Evolutionary conservation across 768 basidiomycete species (phyloP), one percentile per base, ranked within the genome.

Genomic region (Cystobasidiopsis lactophilus): DNA sequence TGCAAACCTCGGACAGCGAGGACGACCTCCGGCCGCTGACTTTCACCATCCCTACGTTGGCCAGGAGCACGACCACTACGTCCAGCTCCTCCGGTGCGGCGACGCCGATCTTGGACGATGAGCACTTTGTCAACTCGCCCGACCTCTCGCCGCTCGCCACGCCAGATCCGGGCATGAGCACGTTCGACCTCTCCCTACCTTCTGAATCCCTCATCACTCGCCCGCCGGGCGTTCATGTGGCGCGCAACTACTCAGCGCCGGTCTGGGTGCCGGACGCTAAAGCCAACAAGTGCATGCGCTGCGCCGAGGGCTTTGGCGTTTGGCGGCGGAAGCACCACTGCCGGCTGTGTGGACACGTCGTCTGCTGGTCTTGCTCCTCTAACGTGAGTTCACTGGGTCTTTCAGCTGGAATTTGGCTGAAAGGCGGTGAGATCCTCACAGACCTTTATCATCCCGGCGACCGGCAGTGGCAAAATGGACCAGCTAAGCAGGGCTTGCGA

Each of bases 251-350:
- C 70, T 76, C 85, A 1, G 86, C 88, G 3, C 81, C 88, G 0
- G 75, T 91, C 24, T 93, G 88, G 88, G 78, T 89, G 29, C 85
- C 88, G 0, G 85, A 93, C 62, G 74, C 76, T 54, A 82, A 75
- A 65, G 79, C 82, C n/a, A 74, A 75, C 51, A 71, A 73, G 21
- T 93, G 88, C 63, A 86, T 85, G 85, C 72, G 81, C 10, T 93
- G 88, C 61, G 76, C 76, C 4, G 69, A 74, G 39, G 73, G 82
- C 46, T 98, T 98, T 68, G 85, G 85, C 0, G 76, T 88, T 2
- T 95, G 85, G 85, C 70, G 89, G 50, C 71, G 93, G 57, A 93
- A 89, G 66, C 93, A 98, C 62, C 93, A 98, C 64, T 98, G 93
- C 68, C 77, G 93, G 13, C 86, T 96, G 66, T 96, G 93, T 63